phyloP scores from a whole-genome alignment of 140 eudicot species.

The Stevia rebaudiana region DNA sequence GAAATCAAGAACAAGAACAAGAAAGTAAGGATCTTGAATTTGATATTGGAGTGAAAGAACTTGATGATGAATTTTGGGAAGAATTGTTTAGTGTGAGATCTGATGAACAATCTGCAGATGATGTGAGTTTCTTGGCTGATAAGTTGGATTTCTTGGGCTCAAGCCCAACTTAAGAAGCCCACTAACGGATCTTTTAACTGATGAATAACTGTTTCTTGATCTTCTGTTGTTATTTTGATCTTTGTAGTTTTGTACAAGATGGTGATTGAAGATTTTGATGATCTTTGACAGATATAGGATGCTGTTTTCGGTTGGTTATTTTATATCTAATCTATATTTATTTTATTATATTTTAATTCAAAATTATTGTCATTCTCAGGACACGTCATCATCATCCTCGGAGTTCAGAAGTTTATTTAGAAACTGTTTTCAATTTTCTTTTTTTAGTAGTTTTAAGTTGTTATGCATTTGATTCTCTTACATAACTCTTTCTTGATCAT shows the following conservation, averaged over 20 bases:
- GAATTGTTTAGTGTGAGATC: constrained; percentile 59
- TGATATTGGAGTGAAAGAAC: constrained; percentile 43
- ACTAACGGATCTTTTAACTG: constrained; percentile 10
- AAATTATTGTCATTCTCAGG: constrained; percentile 32
- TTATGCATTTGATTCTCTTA: constrained; percentile 19
- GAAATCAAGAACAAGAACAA: constrained; percentile 37
- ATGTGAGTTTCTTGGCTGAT: constrained; percentile 49
- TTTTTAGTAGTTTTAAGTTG: neutral
- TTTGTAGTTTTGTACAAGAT: constrained; percentile 36
- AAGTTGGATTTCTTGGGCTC: constrained; percentile 48
- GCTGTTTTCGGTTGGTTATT: constrained; percentile 27
- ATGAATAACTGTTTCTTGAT: constrained; percentile 34
- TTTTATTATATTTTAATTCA: constrained; percentile 12
- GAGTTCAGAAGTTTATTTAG: neutral
- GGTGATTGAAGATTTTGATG: constrained; percentile 28
- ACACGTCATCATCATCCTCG: neutral
- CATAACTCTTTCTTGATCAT: constrained; percentile 22
- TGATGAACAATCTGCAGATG: constrained; percentile 39
- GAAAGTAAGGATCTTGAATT: constrained; percentile 24
- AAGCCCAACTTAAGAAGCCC: constrained; percentile 28
- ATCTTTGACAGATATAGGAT: constrained; percentile 19
- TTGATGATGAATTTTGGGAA: constrained; percentile 89
- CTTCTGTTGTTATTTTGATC: constrained; percentile 27
- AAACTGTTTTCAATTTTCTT: neutral
- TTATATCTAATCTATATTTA: neutral